Percentiles rank a stretch among this genome's conserved stretches.
These are phyloP conservation scores for Pseudoturritis turrita DNA, from an alignment of 345 rosid species.

Conservation along the genomic window DNA sequence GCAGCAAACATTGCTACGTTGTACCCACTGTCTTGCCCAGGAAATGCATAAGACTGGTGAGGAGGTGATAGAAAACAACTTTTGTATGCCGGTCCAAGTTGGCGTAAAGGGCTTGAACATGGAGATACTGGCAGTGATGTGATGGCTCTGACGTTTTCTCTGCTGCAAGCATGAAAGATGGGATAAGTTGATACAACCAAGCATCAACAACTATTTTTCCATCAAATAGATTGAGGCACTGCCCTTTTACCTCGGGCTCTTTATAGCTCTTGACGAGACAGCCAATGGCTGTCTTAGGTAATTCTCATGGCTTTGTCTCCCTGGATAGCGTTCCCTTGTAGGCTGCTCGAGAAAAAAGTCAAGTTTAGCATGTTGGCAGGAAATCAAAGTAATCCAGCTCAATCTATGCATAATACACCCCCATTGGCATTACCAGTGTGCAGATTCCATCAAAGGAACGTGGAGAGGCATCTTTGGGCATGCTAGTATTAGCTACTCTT, in stretches of 20 bases:
- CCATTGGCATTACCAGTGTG: slow-evolving; percentile 44
- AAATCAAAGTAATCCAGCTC: slow-evolving; percentile 1
- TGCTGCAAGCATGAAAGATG: slow-evolving; percentile 30
- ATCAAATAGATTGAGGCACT: slow-evolving; percentile 8
- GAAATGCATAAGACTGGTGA: slow-evolving; percentile 50
- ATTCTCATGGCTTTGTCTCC: slow-evolving; percentile 55
- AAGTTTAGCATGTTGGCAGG: not conserved
- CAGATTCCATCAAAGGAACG: slow-evolving; percentile 62
- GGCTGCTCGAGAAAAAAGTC: slow-evolving; percentile 50
- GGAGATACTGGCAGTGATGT: slow-evolving; percentile 91
- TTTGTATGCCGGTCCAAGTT: slow-evolving; percentile 51
- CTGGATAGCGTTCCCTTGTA: slow-evolving; percentile 50
- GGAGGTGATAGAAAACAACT: slow-evolving; percentile 82
- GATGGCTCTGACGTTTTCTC: slow-evolving; percentile 67
- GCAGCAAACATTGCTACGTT: slow-evolving; percentile 47
- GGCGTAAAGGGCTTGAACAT: slow-evolving; percentile 81
- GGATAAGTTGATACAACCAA: not conserved
- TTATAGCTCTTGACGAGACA: slow-evolving; percentile 35
- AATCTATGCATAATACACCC: not conserved
- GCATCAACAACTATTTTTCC: not conserved
- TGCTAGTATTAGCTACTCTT: slow-evolving; percentile 43
- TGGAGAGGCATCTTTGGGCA: slow-evolving; percentile 53
- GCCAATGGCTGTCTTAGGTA: slow-evolving; percentile 39
- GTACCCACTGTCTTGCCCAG: slow-evolving; percentile 49
- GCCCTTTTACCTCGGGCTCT: slow-evolving; percentile 52